Base-by-base conservation (phyloP, 768 basidiomycete species). In the Termitomyces sp. region DNA sequence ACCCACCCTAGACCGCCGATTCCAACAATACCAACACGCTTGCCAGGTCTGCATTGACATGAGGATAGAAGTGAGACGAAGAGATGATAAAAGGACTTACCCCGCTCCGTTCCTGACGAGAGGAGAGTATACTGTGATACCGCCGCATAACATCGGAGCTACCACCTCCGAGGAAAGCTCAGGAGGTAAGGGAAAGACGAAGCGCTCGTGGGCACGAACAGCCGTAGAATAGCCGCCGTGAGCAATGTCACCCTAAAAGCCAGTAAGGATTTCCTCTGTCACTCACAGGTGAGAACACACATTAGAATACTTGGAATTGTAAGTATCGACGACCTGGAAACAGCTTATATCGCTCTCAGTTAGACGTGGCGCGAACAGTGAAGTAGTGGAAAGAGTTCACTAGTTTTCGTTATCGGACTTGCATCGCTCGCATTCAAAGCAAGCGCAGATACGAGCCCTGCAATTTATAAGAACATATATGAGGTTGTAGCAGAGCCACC, bases 61-160 rank as follows among this genome's bases (percentile, higher is more conserved):
- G 5, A 14, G 36, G 5, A 9, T 10, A 28, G 5, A 14, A 18
- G 50, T n/a, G 56, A 18, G 32, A 16, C n/a, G 26, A 10, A 36
- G 40, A 5, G 28, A 14, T 38, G 12, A 10, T 32, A 35, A 1
- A 3, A 32, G 1, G 13, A 43, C 63, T 43, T 57, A 72, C 71
- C 75, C 75, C 60, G 71, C 70, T 7, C 80, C 80, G 69, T 83
- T 79, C 33, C 80, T 73, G 30, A 76, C 74, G 20, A 89, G 72
- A 13, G 87, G 86, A 0, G 83, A 85, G 72, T 75, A 86, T 8
- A 83, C 80, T 7, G 86, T 87, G n/a, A 86, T 67, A 32, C 86
- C 86, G 6, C 76, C 87, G 66, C 85, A 88, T 49, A 87, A 69
- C 80, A 89, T 80, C 7, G 85, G 84, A 2, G 85, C 85, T 4